These are phyloP conservation scores for Phytophthora sansomeana DNA, from an alignment of 352 stramenopile genomes.

Conservation along the genomic window DNA sequence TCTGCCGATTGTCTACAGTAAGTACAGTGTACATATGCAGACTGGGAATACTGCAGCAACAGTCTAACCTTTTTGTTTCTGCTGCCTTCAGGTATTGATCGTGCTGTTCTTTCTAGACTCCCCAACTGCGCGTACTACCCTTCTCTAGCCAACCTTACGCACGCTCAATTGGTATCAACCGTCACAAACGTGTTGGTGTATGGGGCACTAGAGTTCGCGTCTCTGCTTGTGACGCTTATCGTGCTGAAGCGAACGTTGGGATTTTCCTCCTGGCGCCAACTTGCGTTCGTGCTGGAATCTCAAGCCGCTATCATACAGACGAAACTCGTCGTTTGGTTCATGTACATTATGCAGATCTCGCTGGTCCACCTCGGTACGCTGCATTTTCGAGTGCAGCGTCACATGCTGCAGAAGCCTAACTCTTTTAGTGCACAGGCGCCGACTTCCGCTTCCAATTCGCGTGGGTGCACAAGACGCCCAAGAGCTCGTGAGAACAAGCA, in stretches of 20 bases:
- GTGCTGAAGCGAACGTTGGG: background rate
- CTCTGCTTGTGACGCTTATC: background rate
- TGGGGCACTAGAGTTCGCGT: background rate
- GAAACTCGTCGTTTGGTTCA: background rate
- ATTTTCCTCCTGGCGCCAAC: background rate
- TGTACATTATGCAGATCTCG: background rate
- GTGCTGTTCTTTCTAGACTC: background rate
- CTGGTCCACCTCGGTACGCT: background rate
- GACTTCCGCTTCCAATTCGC: too few relatives aligned
- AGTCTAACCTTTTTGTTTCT: too few relatives aligned
- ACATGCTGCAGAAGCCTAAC: too few relatives aligned
- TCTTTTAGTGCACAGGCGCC: too few relatives aligned
- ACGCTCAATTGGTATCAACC: background rate
- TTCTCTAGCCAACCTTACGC: background rate
- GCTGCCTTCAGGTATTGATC: too few relatives aligned
- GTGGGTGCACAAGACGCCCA: too few relatives aligned
- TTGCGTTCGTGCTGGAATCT: background rate
- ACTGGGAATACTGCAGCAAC: too few relatives aligned
- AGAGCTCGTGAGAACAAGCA: too few relatives aligned
- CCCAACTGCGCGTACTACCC: constrained; percentile 27
- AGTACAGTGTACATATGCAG: too few relatives aligned
- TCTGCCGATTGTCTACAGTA: too few relatives aligned
- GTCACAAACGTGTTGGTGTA: constrained; percentile 4
- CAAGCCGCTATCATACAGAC: background rate
- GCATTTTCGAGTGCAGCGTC: too few relatives aligned